phyloP scores from a whole-genome alignment of 108 stramenopile species.

The Cyclostephanos tholiformis region DNA sequence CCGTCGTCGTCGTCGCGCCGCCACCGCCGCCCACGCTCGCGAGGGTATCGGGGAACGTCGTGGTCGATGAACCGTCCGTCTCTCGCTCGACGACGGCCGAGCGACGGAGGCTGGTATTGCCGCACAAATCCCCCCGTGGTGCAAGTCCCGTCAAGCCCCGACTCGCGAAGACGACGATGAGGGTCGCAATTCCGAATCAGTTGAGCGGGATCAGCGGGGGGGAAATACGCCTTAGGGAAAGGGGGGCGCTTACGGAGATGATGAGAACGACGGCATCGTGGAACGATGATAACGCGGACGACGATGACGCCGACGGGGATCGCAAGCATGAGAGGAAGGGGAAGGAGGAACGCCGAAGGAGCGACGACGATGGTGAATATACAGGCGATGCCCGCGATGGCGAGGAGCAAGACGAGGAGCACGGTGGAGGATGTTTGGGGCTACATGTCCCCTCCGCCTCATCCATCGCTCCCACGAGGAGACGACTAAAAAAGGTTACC shows the following conservation, averaged over 20 bases:
- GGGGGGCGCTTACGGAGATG: neutral
- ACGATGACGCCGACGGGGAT: neutral
- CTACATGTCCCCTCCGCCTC: conserved; percentile 6
- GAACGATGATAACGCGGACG: neutral
- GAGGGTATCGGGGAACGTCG: conserved; percentile 1
- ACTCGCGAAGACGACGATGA: neutral
- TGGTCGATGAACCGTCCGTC: neutral
- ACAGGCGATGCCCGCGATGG: conserved; percentile 1
- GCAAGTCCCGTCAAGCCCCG: conserved; percentile 34
- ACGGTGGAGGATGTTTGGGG: neutral
- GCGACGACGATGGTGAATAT: neutral
- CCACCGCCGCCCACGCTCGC: neutral
- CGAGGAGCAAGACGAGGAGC: neutral
- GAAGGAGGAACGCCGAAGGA: neutral
- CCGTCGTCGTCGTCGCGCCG: neutral
- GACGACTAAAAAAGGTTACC: neutral
- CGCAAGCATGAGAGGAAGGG: too few relatives aligned
- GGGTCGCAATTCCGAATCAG: neutral
- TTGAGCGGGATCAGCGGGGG: conserved; percentile 17
- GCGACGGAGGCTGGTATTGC: conserved; percentile 20
- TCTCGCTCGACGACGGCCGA: neutral
- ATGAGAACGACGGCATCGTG: neutral
- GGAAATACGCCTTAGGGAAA: conserved; percentile 1
- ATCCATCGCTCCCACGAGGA: neutral
- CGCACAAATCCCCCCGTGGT: conserved; percentile 29